Conservation (phyloP, 306 rosid genomes). For the Rubus parviflorus region DNA sequence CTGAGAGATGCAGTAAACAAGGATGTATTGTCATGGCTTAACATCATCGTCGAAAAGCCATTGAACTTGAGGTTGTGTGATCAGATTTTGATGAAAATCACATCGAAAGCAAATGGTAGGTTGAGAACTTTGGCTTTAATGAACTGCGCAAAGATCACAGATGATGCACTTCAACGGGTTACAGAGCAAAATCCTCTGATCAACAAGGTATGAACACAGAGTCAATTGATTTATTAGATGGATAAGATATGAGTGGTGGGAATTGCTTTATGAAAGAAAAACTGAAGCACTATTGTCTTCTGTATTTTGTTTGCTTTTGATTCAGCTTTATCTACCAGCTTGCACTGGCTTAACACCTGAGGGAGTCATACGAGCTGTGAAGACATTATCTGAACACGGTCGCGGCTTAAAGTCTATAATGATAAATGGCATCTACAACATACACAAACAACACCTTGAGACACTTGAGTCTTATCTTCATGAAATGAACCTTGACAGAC, state of each 20-base stretch:
- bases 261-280: neutral
- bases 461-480: slow-evolving; percentile 36
- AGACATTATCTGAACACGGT: slow-evolving; percentile 49
- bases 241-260: slow-evolving; percentile 35
- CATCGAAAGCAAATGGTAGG: slow-evolving; percentile 63
- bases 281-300: neutral
- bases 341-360: slow-evolving; percentile 76
- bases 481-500: slow-evolving; percentile 22
- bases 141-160: slow-evolving; percentile 57
- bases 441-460: slow-evolving; percentile 58
- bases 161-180: slow-evolving; percentile 61
- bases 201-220: slow-evolving; percentile 44
- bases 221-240: neutral
- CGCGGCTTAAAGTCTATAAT: slow-evolving; percentile 48
- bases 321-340: slow-evolving; percentile 73
- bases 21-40: slow-evolving; percentile 68
- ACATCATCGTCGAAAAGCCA: slow-evolving; percentile 54
- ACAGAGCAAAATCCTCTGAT: slow-evolving; percentile 55
- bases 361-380: slow-evolving; percentile 61
- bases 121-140: slow-evolving; percentile 55
- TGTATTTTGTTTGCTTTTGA: slow-evolving; percentile 16
- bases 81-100: slow-evolving; percentile 38
- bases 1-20: slow-evolving; percentile 59
- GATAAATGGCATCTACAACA: slow-evolving; percentile 64
- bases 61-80: slow-evolving; percentile 49